phyloP scores from a whole-genome alignment of 768 basidiomycete species.

The Baorangia bicolor region DNA sequence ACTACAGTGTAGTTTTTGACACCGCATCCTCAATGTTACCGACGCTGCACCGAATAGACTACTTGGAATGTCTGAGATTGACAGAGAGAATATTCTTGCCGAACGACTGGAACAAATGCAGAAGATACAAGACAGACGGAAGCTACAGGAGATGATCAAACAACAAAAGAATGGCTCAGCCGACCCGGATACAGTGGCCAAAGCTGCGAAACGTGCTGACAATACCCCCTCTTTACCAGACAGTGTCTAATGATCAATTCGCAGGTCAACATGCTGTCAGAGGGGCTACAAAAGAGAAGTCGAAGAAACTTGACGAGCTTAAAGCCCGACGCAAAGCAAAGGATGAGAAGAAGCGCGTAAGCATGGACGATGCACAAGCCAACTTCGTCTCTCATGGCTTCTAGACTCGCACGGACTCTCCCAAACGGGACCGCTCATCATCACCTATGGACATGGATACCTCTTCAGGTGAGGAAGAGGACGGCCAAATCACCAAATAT shows the following conservation, averaged over 20 bases:
- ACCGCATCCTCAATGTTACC: constrained; percentile 6
- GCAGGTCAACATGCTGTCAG: constrained; percentile 72
- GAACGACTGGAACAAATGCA: constrained; percentile 80
- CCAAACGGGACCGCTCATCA: constrained; percentile 69
- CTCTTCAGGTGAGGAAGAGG: constrained; percentile 73
- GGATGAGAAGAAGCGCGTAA: constrained; percentile 81
- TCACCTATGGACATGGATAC: constrained; percentile 87
- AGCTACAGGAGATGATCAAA: constrained; percentile 72
- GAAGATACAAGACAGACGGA: constrained; percentile 64
- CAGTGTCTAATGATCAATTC: constrained; percentile 6
- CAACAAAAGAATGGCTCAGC: constrained; percentile 52
- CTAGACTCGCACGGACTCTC: constrained; percentile 52
- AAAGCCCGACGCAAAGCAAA: constrained; percentile 87
- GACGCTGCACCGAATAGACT: constrained; percentile 48
- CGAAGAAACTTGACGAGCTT: constrained; percentile 75
- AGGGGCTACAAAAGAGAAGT: constrained; percentile 80
- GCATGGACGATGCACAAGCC: constrained; percentile 19
- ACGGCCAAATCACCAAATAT: constrained; percentile 71
- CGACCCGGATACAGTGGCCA: constrained; percentile 59
- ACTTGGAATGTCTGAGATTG: constrained; percentile 77
- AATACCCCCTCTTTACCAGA: neutral
- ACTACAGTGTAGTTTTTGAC: constrained; percentile 30
- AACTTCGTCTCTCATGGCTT: constrained; percentile 10
- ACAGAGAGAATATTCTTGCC: constrained; percentile 84
- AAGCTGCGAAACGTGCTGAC: constrained; percentile 74